These are phyloP conservation scores for Diaporthe citriasiana DNA, from an alignment of 2,329 filamentous ascomycete genomes.

Conservation along the genomic window DNA sequence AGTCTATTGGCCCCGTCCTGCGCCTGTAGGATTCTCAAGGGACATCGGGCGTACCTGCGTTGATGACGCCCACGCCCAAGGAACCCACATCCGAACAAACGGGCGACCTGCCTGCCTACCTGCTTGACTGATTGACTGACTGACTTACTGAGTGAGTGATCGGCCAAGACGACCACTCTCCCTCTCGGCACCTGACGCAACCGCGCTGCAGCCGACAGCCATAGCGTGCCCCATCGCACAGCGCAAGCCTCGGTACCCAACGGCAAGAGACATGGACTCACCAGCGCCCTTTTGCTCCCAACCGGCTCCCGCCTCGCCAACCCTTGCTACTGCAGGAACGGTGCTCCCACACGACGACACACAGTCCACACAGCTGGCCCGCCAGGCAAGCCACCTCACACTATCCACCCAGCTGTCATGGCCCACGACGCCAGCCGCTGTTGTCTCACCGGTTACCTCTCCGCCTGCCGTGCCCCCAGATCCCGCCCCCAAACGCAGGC, in stretches of 20 bases:
- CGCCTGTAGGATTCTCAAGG: not conserved
- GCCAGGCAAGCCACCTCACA: slow-evolving; percentile 46
- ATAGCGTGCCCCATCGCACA: slow-evolving; percentile 16
- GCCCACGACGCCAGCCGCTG: slow-evolving; percentile 9
- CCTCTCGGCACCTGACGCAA: slow-evolving; percentile 15
- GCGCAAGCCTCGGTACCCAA: slow-evolving; percentile 32
- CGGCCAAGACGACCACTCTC: not conserved
- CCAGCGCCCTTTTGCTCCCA: slow-evolving; percentile 1
- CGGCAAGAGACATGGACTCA: slow-evolving; percentile 7
- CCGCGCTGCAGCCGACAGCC: slow-evolving; percentile 23
- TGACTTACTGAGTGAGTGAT: too few relatives aligned
- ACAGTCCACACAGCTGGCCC: slow-evolving; percentile 45
- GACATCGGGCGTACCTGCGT: slow-evolving; percentile 11
- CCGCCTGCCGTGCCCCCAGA: slow-evolving; percentile 9
- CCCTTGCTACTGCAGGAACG: slow-evolving; percentile 32
- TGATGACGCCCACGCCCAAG: not conserved
- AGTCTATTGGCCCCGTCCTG: not conserved
- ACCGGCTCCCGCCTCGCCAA: slow-evolving; percentile 21
- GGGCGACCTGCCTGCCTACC: not conserved
- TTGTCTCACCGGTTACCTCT: slow-evolving; percentile 16
- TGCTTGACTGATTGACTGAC: not conserved
- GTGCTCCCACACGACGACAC: slow-evolving; percentile 35
- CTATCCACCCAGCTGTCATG: slow-evolving; percentile 39
- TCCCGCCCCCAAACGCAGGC: slow-evolving; percentile 14
- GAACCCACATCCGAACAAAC: not conserved